These are phyloP conservation scores for Hypoxylon sp. DNA, from an alignment of 2,329 filamentous ascomycete genomes.

Conservation along the genomic window DNA sequence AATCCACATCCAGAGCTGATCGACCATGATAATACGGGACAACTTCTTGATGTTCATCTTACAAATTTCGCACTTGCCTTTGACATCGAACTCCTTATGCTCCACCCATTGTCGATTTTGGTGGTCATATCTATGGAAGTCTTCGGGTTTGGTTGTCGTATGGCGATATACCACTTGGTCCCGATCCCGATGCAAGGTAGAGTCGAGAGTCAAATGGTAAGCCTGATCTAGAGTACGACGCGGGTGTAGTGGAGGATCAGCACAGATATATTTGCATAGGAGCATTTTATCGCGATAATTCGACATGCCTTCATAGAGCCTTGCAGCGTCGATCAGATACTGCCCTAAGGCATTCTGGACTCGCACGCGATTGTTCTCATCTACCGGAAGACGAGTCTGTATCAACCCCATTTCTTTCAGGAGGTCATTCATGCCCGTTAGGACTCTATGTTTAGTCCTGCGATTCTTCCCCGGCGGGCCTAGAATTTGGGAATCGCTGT, in stretches of 20 bases:
- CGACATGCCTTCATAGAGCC: conserved; percentile 57
- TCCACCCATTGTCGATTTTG: no score
- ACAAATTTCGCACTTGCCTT: conserved; percentile 33
- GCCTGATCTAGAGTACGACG: conserved; percentile 64
- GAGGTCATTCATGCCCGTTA: no score
- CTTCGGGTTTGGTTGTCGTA: conserved; percentile 49
- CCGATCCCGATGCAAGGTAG: conserved; percentile 58
- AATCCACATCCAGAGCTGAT: conserved; percentile 63
- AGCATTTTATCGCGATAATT: conserved; percentile 56
- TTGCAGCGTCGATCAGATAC: conserved; percentile 53
- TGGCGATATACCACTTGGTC: conserved; percentile 61
- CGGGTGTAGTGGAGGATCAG: conserved; percentile 58
- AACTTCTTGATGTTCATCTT: conserved; percentile 41
- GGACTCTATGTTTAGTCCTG: no score
- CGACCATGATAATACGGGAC: conserved; percentile 59
- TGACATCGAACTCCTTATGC: conserved; percentile 24
- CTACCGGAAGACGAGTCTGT: no score
- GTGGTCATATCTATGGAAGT: no score
- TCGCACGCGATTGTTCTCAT: conserved; percentile 19
- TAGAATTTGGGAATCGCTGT: no score
- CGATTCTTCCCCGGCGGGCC: no score
- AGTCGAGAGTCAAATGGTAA: conserved; percentile 59
- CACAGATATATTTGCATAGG: conserved; percentile 54
- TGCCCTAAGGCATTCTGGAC: conserved; percentile 25
- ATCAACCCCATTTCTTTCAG: no score